A percentile compares a stretch with the other conserved stretches of the same genome.
Conservation (phyloP, 306 rosid genomes). For the Quercus aquifolioides region DNA sequence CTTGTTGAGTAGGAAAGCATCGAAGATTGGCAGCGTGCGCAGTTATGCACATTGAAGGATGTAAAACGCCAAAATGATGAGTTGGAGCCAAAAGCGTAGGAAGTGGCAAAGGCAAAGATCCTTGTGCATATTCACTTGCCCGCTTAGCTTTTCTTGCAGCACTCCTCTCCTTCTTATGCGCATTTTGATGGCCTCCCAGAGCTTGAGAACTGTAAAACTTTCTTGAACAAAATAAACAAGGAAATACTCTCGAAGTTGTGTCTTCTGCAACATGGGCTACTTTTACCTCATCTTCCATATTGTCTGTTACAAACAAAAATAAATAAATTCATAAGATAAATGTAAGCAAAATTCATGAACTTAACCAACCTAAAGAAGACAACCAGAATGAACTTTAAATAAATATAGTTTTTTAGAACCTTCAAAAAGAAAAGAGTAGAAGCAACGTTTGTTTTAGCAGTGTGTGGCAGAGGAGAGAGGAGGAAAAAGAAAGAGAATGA, state of each 20-base stretch:
- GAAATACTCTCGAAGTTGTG: conserved; percentile 51
- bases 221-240: conserved; percentile 75
- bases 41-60: conserved; percentile 48
- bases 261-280: conserved; percentile 25
- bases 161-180: conserved; percentile 80
- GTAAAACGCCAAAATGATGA: conserved; percentile 30
- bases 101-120: conserved; percentile 12
- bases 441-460: not conserved
- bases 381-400: not conserved
- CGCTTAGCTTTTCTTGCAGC: conserved; percentile 71
- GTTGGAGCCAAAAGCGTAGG: conserved; percentile 44
- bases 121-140: conserved; percentile 21
- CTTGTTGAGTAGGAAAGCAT: conserved; percentile 34
- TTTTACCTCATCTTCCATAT: conserved; percentile 41
- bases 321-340: not conserved
- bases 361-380: not conserved
- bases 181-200: conserved; percentile 90
- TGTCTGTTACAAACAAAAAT: conserved; percentile 15
- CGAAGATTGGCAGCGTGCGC: conserved; percentile 52
- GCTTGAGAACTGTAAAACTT: conserved; percentile 82
- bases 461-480: conserved; percentile 9
- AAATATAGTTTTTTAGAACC: not conserved
- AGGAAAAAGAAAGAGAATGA: not conserved
- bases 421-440: conserved; percentile 19
- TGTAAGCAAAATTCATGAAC: not conserved